Conservation (phyloP, 257 asterid species). For the Rhazya stricta region DNA sequence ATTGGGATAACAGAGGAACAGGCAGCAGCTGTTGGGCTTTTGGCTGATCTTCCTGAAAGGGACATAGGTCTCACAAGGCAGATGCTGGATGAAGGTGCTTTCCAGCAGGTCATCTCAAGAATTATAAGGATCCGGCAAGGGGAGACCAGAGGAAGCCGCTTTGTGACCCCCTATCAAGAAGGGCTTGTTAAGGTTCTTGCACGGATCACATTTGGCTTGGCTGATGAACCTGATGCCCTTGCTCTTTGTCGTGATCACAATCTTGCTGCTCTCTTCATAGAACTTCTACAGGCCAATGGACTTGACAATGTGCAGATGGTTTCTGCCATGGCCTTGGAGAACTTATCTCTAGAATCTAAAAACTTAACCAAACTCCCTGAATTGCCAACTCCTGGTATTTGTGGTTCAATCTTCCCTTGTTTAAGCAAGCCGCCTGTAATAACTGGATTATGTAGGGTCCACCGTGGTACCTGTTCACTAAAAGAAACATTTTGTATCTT, state of each 20-base stretch:
- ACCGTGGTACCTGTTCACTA: constrained; percentile 65
- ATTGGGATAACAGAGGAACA: constrained; percentile 77
- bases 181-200: constrained; percentile 88
- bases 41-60: constrained; percentile 86
- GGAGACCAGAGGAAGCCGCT: constrained; percentile 71
- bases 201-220: constrained; percentile 62
- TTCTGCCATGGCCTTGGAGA: constrained; percentile 87
- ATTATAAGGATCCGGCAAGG: constrained; percentile 63
- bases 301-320: constrained; percentile 91
- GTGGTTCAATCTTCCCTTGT: constrained; percentile 64
- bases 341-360: constrained; percentile 68
- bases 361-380: constrained; percentile 65
- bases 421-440: constrained; percentile 51
- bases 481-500: constrained; percentile 71
- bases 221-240: constrained; percentile 53
- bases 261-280: constrained; percentile 64
- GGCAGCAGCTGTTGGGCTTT: constrained; percentile 74
- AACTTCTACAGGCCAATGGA: constrained; percentile 73
- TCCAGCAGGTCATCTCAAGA: constrained; percentile 49
- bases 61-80: constrained; percentile 69
- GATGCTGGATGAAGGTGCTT: constrained; percentile 73
- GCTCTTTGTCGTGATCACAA: constrained; percentile 55
- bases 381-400: constrained; percentile 51
- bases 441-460: constrained; percentile 67
- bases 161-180: constrained; percentile 78